Conservation (phyloP, 805 yeast genomes). For the Yarrowia sp. region DNA sequence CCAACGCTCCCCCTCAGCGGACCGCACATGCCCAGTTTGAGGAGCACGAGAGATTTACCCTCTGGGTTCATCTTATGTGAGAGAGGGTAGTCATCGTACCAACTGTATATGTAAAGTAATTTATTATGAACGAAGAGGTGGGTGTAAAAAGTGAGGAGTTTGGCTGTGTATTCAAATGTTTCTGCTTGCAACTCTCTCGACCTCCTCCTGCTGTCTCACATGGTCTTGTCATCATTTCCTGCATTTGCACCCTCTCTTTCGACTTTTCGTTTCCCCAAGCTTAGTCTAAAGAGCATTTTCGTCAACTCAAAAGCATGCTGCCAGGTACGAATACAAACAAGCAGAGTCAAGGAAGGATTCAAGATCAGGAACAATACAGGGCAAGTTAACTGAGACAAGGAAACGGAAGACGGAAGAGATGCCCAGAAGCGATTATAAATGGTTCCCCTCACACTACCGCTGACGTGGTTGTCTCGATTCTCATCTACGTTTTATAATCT, state of each 20-base stretch:
- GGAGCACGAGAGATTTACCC: conserved; percentile 41
- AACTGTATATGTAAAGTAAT: conserved; percentile 8
- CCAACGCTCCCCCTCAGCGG: conserved; percentile 35
- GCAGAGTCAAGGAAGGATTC: background rate
- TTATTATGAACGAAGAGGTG: conserved; percentile 11
- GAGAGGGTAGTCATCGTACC: too few species aligned
- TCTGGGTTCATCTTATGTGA: conserved; percentile 41
- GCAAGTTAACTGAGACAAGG: too few species aligned
- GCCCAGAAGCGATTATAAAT: too few species aligned
- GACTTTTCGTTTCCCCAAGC: background rate
- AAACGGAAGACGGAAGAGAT: too few species aligned
- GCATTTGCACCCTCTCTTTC: background rate
- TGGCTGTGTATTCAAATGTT: too few species aligned
- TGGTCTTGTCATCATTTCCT: background rate
- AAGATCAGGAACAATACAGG: too few species aligned
- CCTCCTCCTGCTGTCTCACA: background rate
- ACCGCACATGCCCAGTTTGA: conserved; percentile 38
- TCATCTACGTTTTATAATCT: too few species aligned
- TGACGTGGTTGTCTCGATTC: too few species aligned
- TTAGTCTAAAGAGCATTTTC: background rate
- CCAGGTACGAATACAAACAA: background rate
- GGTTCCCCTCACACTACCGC: too few species aligned
- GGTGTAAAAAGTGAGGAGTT: background rate
- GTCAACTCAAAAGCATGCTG: conserved; percentile 1
- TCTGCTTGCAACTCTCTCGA: too few species aligned